Conservation (phyloP, 305 asterid species). For the Nicotiana rustica region DNA sequence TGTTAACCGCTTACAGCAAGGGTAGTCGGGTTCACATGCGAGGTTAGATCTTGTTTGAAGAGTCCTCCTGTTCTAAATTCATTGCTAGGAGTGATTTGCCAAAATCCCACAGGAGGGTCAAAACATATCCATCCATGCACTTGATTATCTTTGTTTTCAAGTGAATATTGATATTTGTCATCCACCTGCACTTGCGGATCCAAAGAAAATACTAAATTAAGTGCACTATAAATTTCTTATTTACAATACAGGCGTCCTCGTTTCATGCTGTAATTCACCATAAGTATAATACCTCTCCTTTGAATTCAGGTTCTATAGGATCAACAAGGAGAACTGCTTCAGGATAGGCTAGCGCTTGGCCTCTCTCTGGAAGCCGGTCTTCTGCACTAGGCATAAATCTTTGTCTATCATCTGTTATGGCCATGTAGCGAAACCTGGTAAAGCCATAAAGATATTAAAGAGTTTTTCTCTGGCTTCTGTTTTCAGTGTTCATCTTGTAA, state of each 20-base stretch:
- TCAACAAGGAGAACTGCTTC: constrained; percentile 78
- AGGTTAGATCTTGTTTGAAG: constrained; percentile 67
- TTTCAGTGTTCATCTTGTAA: too few species aligned
- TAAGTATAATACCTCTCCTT: constrained; percentile 65
- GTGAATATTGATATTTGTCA: constrained; percentile 73
- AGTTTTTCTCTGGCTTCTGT: not conserved
- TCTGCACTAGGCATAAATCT: constrained; percentile 74
- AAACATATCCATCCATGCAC: constrained; percentile 79
- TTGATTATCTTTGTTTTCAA: constrained; percentile 61
- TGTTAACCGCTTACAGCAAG: constrained; percentile 60
- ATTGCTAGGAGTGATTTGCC: constrained; percentile 75
- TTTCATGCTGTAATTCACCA: not conserved
- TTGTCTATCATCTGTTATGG: constrained; percentile 65
- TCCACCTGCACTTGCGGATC: constrained; percentile 59
- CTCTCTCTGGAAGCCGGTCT: constrained; percentile 71
- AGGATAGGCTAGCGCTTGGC: constrained; percentile 67
- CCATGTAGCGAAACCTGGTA: constrained; percentile 72
- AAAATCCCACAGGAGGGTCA: constrained; percentile 78
- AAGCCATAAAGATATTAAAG: not conserved
- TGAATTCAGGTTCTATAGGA: constrained; percentile 73
- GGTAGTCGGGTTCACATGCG: constrained; percentile 72
- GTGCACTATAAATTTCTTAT: constrained; percentile 2
- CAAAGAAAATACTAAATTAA: constrained; percentile 30
- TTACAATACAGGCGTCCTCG: not conserved
- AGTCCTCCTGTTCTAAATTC: constrained; percentile 78